Conservation (phyloP, 2,329 filamentous ascomycete species). For the Blastomyces emzantsi region DNA sequence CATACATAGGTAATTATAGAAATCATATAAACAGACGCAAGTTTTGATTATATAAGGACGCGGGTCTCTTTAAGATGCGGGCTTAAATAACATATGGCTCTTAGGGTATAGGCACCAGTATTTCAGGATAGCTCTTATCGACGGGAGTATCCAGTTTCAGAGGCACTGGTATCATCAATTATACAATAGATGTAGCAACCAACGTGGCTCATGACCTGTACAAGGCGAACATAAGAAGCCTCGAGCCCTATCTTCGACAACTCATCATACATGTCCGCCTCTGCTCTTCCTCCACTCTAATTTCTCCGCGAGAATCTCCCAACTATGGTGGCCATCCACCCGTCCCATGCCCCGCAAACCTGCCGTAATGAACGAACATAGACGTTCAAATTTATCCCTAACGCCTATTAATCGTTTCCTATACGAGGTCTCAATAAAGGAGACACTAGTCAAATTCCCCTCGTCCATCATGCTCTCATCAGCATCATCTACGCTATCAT, state of each 20-base stretch:
- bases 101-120: background rate
- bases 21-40: background rate
- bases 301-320: constrained; percentile 76
- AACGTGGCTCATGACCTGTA: background rate
- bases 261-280: constrained; percentile 1
- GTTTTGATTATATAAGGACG: background rate
- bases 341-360: constrained; percentile 67
- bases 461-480: constrained; percentile 31
- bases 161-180: background rate
- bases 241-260: background rate
- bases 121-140: background rate
- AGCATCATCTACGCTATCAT: constrained; percentile 20
- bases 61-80: background rate
- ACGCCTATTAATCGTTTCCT: constrained; percentile 48
- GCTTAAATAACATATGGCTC: background rate
- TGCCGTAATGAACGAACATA: constrained; percentile 60
- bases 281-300: constrained; percentile 46
- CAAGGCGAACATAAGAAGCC: background rate
- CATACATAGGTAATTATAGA: background rate
- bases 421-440: constrained; percentile 39
- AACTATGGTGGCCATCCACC: constrained; percentile 60
- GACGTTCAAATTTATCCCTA: constrained; percentile 53
- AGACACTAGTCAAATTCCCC: constrained; percentile 35
- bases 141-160: background rate
- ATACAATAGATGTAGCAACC: background rate